Evolutionary conservation across 805 yeast species (phyloP).

Genomic region (Cyberlindnera meyerae): DNA sequence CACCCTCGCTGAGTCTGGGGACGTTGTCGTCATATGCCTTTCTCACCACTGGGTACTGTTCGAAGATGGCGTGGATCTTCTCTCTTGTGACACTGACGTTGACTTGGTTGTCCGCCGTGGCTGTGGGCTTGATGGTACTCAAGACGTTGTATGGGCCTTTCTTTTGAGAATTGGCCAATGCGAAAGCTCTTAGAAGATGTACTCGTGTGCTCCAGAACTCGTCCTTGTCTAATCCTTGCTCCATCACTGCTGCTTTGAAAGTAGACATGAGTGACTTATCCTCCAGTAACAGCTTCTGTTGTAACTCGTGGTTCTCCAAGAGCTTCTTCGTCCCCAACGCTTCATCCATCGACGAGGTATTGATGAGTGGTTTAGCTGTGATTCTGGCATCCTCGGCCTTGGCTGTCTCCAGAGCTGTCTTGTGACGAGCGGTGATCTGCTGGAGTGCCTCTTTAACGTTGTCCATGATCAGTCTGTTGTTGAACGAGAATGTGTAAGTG

Average conservation of each 20-base stretch:
- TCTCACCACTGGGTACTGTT: slow-evolving; percentile 87
- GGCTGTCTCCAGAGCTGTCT: slow-evolving; percentile 29
- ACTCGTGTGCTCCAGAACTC: slow-evolving; percentile 87
- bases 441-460: slow-evolving; percentile 63
- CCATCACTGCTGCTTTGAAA: slow-evolving; percentile 85
- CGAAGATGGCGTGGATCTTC: slow-evolving; percentile 82
- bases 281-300: slow-evolving; percentile 68
- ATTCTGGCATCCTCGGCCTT: slow-evolving; percentile 18
- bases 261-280: slow-evolving; percentile 65
- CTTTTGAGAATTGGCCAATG: slow-evolving; percentile 77
- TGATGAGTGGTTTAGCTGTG: slow-evolving; percentile 28
- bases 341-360: slow-evolving; percentile 35
- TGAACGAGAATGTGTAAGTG: slow-evolving; percentile 52
- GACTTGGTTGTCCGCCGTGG: slow-evolving; percentile 87
- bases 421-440: slow-evolving; percentile 61
- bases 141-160: slow-evolving; percentile 92
- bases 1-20: slow-evolving; percentile 84
- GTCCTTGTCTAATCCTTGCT: slow-evolving; percentile 65
- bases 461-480: slow-evolving; percentile 71
- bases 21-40: slow-evolving; percentile 88
- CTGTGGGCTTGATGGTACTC: slow-evolving; percentile 90
- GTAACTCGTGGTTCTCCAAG: slow-evolving; percentile 68
- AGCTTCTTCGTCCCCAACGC: slow-evolving; percentile 54
- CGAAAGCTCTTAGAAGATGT: slow-evolving; percentile 77
- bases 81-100: slow-evolving; percentile 90